Conservation (phyloP, 495 filamentous ascomycete species). For the Cladorrhinum samala region DNA sequence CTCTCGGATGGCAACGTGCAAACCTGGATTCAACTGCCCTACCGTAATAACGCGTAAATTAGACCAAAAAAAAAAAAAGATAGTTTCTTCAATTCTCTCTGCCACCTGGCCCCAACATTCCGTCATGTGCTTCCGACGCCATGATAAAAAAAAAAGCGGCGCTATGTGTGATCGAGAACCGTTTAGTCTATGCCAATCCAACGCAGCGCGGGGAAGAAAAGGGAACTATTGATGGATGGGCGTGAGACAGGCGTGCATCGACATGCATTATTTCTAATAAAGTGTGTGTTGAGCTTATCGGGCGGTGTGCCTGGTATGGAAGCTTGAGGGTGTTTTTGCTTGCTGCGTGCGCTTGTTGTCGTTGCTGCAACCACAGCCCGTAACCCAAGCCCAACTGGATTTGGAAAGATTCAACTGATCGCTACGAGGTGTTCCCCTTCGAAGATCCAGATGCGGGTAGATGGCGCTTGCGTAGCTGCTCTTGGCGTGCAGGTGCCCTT, state of each 20-base stretch:
- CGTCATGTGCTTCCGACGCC: neutral
- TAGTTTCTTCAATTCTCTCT: neutral
- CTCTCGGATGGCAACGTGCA: neutral
- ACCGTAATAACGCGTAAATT: neutral
- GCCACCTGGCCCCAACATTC: neutral
- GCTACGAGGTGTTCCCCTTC: neutral
- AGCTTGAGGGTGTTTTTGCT: no score
- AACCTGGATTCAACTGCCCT: neutral
- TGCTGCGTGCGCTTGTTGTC: no score
- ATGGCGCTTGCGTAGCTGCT: slow-evolving; percentile 1
- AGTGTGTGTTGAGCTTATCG: neutral
- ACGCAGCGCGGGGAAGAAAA: neutral
- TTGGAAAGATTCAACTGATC: neutral
- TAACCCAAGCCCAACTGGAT: no score
- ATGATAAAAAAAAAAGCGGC: neutral
- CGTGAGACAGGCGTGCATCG: neutral
- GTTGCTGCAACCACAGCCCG: no score
- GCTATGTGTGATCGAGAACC: neutral
- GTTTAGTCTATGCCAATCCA: slow-evolving; percentile 1
- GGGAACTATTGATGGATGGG: neutral
- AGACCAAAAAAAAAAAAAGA: neutral
- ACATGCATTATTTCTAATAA: no score
- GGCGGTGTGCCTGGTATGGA: no score
- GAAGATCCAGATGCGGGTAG: slow-evolving; percentile 9
- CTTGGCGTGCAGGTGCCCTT: neutral